Percentiles rank a stretch among this genome's conserved stretches.
Evolutionary conservation across 305 asterid species (phyloP).

Genomic region (Rubia tinctorum): DNA sequence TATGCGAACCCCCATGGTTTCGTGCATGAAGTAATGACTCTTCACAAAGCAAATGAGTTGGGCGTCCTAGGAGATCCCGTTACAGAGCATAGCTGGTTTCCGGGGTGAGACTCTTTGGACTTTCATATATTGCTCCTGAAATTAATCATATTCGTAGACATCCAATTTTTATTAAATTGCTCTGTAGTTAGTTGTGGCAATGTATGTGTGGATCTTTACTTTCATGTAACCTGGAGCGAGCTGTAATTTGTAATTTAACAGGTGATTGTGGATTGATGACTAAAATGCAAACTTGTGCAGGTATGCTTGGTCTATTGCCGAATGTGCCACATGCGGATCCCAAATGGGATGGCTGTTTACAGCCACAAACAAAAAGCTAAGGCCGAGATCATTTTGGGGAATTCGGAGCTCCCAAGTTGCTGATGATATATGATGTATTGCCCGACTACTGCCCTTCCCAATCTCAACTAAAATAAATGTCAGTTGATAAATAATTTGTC

Average conservation of each 20-base stretch:
- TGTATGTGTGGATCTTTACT: neutral
- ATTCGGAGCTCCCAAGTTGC: slow-evolving; percentile 76
- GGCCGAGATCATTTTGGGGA: slow-evolving; percentile 86
- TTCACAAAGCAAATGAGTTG: slow-evolving; percentile 54
- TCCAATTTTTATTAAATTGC: slow-evolving; percentile 15
- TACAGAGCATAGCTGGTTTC: slow-evolving; percentile 92
- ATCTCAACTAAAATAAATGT: neutral
- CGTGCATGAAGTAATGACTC: slow-evolving; percentile 95
- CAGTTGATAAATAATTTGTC: neutral
- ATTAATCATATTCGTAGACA: slow-evolving; percentile 9
- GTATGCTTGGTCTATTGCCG: slow-evolving; percentile 89
- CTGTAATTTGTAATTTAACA: neutral
- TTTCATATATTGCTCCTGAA: slow-evolving; percentile 19
- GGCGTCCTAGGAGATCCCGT: slow-evolving; percentile 68
- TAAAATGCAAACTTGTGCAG: slow-evolving; percentile 34
- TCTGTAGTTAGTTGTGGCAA: neutral
- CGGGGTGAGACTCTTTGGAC: slow-evolving; percentile 54
- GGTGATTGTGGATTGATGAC: neutral
- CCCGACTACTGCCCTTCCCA: neutral
- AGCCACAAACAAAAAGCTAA: slow-evolving; percentile 54
- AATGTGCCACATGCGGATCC: slow-evolving; percentile 64
- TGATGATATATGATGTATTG: slow-evolving; percentile 38
- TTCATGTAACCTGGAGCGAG: neutral
- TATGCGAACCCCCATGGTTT: slow-evolving; percentile 79
- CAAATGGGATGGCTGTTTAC: slow-evolving; percentile 95